A percentile compares a stretch with the other conserved stretches of the same genome.
These are phyloP conservation scores for Microsporum audouinii DNA, from an alignment of 2,329 filamentous ascomycete genomes.

Conservation along the genomic window DNA sequence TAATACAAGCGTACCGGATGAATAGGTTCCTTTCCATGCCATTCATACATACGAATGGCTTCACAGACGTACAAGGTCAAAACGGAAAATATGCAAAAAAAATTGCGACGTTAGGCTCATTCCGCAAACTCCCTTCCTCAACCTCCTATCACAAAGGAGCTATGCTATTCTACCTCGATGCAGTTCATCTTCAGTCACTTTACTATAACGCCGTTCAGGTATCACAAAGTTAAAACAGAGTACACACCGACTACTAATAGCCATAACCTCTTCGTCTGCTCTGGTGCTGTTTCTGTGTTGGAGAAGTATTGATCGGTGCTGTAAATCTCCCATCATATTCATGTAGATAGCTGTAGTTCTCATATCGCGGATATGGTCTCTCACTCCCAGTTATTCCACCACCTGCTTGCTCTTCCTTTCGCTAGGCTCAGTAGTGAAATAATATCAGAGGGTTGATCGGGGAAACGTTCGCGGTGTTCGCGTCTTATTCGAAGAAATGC, in stretches of 20 bases:
- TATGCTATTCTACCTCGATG: background rate
- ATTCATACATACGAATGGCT: background rate
- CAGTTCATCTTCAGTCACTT: background rate
- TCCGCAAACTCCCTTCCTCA: background rate
- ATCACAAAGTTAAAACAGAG: background rate
- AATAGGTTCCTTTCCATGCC: background rate
- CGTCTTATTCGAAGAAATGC: slow-evolving; percentile 43
- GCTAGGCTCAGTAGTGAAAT: slow-evolving; percentile 22
- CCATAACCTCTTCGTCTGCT: background rate
- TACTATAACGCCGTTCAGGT: background rate
- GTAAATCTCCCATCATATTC: background rate
- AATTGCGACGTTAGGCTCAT: background rate
- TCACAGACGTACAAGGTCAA: background rate
- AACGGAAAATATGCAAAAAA: background rate
- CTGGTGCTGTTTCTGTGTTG: background rate
- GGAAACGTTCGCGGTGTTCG: slow-evolving; percentile 41
- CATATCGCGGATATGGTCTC: no score
- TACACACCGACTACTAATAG: background rate
- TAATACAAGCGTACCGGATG: background rate
- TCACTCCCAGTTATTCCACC: slow-evolving; percentile 29
- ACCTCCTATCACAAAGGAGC: background rate
- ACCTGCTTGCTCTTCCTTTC: slow-evolving; percentile 24
- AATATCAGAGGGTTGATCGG: slow-evolving; percentile 26
- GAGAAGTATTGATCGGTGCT: background rate
- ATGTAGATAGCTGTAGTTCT: background rate